A percentile compares a stretch with the other conserved stretches of the same genome.
Conservation (phyloP, 1,284 basidiomycete genomes). For the Apiotrichum veenhuisii region DNA sequence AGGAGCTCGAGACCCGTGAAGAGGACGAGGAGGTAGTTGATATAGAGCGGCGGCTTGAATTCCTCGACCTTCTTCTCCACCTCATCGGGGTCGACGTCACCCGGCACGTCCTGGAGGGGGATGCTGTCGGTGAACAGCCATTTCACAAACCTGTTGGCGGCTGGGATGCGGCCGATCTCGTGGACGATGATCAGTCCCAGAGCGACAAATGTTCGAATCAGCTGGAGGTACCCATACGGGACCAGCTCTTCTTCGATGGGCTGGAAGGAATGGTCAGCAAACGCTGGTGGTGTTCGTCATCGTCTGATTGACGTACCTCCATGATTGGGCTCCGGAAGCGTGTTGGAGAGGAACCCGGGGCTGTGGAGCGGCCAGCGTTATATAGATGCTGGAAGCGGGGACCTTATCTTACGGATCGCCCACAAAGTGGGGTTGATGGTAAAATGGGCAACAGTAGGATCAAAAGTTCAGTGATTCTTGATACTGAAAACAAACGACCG, state of each 20-base stretch:
- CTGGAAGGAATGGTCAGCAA: not conserved
- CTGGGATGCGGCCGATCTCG: conserved; percentile 2
- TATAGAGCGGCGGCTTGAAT: conserved; percentile 4
- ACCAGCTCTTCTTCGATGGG: not conserved
- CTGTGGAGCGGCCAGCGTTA: too few species aligned
- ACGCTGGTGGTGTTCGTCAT: too few species aligned
- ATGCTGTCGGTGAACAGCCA: conserved; percentile 14
- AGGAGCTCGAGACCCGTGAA: conserved; percentile 26
- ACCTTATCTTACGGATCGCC: too few species aligned
- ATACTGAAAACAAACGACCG: too few species aligned
- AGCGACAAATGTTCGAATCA: not conserved
- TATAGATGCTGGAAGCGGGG: too few species aligned
- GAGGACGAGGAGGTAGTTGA: conserved; percentile 22
- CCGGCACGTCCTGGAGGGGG: conserved; percentile 7
- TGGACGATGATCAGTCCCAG: not conserved
- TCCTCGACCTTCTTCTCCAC: not conserved
- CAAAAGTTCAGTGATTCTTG: too few species aligned
- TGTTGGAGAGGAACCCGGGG: too few species aligned
- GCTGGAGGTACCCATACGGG: not conserved
- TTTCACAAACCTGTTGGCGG: not conserved
- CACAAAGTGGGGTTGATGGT: too few species aligned
- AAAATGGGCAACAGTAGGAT: too few species aligned
- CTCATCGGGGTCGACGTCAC: conserved; percentile 3
- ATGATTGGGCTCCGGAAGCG: too few species aligned
- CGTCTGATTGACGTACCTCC: too few species aligned